Base-by-base conservation (phyloP, 495 filamentous ascomycete genomes). In the Beverwykella pulmonaria region DNA sequence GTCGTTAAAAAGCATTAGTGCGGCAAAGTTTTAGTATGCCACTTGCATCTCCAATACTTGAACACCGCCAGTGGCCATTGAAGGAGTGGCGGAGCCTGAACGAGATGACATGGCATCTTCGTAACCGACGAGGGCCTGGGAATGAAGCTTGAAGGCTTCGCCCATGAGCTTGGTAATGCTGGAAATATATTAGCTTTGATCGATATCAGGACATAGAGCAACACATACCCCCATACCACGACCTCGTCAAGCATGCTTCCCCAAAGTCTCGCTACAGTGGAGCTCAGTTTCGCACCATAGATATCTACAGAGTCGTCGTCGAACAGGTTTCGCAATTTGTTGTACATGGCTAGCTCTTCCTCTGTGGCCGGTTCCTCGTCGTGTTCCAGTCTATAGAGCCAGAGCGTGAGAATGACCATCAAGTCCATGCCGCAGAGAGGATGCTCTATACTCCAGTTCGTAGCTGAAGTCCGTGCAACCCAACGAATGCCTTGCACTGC, bases 391-490 rank as follows among this genome's bases (percentile, higher is more conserved):
- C 91, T 90, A 82, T 96, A 97, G 73, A 98, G 87, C 94, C 94
- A 98, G 70, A 98, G 82, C 75, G 90, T 97, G 73, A 98, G 90
- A 71, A 97, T 97, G 80, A 98, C 93, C 88, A 98, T 97, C 73
- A 98, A 84, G 78, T 98, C 94, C 79, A 98, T 84, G 68, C 92
- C 95, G 75, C 92, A 96, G 41, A 98, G 87, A 30, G 95, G 94
- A 76, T 98, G 94, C 81, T 98, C 94, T 50, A 98, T 89, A 79
- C 94, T 98, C 94, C 94, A 98, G 81, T 98, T 98, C 56, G 94
- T 96, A 53, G 94, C 92, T 58, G 92, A 96, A 23, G 93, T 97
- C 73, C 92, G 87, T 7, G 95, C 94, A 52, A 98, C 93, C 94
- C 94, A 98, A 75, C 94, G 92, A 72, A 98, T 95, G 67, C 93